A percentile compares a stretch with the other conserved stretches of the same genome.
Conservation (phyloP, 257 asterid genomes). For the Nyctanthes arbortristis region DNA sequence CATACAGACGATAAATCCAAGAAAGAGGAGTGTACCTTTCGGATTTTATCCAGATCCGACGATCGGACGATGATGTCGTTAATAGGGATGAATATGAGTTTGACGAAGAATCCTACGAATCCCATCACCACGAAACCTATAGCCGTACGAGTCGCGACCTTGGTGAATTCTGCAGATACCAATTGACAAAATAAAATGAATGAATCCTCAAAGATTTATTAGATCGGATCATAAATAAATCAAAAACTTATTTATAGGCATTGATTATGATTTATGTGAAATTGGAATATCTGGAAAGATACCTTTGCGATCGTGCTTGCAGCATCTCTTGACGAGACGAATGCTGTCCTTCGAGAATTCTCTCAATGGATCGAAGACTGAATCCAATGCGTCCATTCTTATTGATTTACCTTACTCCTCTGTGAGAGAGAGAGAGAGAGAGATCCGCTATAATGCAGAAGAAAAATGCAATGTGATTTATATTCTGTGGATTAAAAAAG, state of each 20-base stretch:
- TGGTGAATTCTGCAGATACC: conserved; percentile 19
- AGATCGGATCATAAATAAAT: not conserved
- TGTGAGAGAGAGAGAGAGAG: not conserved
- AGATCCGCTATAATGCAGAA: too few species aligned
- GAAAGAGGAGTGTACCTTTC: not conserved
- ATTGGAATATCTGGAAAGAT: not conserved
- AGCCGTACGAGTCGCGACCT: conserved; percentile 35
- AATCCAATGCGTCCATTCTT: conserved; percentile 29
- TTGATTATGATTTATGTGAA: not conserved
- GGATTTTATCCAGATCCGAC: conserved; percentile 24
- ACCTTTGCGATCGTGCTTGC: conserved; percentile 35
- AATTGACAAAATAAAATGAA: not conserved
- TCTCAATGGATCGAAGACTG: conserved; percentile 26
- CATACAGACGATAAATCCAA: not conserved
- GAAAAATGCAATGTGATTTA: not conserved
- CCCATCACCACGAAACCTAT: conserved; percentile 36
- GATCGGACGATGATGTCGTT: conserved; percentile 32
- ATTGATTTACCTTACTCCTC: not conserved
- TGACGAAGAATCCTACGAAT: conserved; percentile 31
- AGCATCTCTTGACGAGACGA: conserved; percentile 31
- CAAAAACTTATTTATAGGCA: not conserved
- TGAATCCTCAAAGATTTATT: not conserved
- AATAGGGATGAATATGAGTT: conserved; percentile 33
- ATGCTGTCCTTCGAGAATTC: conserved; percentile 30
- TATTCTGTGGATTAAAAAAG: too few species aligned